Base-by-base conservation (phyloP, 352 stramenopile genomes). In the Blastocystis sp. region DNA sequence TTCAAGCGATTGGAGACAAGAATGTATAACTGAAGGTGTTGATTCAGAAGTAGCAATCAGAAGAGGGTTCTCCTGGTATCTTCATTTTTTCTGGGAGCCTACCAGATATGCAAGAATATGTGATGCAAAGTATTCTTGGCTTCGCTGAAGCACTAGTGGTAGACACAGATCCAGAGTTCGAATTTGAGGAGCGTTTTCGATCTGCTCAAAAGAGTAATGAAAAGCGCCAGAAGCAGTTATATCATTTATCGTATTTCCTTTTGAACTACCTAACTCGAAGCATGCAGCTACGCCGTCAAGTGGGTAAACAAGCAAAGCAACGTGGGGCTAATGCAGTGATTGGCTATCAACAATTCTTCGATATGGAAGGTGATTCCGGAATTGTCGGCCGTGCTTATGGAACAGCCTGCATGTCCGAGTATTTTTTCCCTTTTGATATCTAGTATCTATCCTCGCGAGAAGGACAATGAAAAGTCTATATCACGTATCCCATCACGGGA, bases 251-350 rank as follows among this genome's bases (percentile, higher is more conserved):
- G 70, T 96, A 33, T 92, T 91, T 19, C 95, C 93, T 35, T 57
- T 95, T 60, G 92, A 93, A 77, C 48, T 19, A 35, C 56, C 22
- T 69, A 1, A 54, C 27, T 35, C 22, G 69, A 75, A 68, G 81
- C 33, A 89, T 89, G 78, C 78, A 91, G 42, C 24, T 93, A 3
- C 89, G 92, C 40, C 82, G 91, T n/a, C 77, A 94, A 70, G 94
- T 98, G 69, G 97, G 95, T 15, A 98, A 98, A 89, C 98, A 98
- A 89, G 96, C 97, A 1, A 90, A 98, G 27, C 95, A 98, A 84
- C 93, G 98, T n/a, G 96, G 96, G 19, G 96, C 95, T 1, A 99
- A 99, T 90, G 96, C 96, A 5, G 96, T 99, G 22, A 91, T 99
- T 62, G 96, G 95, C 4, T 99, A 99, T 92, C 94, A 97, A 87